Conservation (phyloP, 2,329 filamentous ascomycete genomes). For the Cladophialophora immunda region DNA sequence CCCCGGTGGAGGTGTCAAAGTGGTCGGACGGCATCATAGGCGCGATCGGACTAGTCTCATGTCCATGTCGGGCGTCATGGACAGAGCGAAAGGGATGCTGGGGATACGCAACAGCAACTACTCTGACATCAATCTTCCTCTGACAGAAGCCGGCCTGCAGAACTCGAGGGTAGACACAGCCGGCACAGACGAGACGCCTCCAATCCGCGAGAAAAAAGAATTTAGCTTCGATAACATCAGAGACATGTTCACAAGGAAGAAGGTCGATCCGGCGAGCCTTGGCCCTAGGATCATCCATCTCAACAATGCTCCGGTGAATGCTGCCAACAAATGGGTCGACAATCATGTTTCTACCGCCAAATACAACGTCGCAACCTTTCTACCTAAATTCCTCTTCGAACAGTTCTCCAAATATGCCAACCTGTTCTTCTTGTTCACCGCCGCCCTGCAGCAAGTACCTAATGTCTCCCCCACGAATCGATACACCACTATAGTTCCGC, state of each 20-base stretch:
- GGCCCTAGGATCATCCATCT: conserved; percentile 93
- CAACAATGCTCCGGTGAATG: conserved; percentile 95
- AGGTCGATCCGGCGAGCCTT: conserved; percentile 87
- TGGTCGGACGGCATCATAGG: conserved; percentile 39
- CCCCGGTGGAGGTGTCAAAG: conserved; percentile 48
- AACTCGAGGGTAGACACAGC: conserved; percentile 57
- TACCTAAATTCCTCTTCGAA: conserved; percentile 97
- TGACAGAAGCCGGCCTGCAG: conserved; percentile 77
- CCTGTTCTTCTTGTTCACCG: conserved; percentile 98
- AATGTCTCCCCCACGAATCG: conserved; percentile 92
- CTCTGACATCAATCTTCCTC: conserved; percentile 96
- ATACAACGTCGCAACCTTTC: conserved; percentile 91
- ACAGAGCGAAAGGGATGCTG: conserved; percentile 86
- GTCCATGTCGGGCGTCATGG: conserved; percentile 83
- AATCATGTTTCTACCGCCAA: conserved; percentile 98
- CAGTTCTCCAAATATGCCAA: conserved; percentile 99
- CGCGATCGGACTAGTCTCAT: conserved; percentile 87
- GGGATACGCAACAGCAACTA: conserved; percentile 83
- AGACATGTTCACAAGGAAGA: conserved; percentile 86
- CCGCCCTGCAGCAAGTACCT: conserved; percentile 92
- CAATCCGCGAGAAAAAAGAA: conserved; percentile 62
- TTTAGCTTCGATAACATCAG: conserved; percentile 82
- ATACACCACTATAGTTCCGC: conserved; percentile 96
- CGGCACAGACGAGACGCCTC: conserved; percentile 51
- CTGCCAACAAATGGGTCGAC: conserved; percentile 87